Conservation (phyloP, 805 yeast species). For the Cyberlindnera suaveolens region DNA sequence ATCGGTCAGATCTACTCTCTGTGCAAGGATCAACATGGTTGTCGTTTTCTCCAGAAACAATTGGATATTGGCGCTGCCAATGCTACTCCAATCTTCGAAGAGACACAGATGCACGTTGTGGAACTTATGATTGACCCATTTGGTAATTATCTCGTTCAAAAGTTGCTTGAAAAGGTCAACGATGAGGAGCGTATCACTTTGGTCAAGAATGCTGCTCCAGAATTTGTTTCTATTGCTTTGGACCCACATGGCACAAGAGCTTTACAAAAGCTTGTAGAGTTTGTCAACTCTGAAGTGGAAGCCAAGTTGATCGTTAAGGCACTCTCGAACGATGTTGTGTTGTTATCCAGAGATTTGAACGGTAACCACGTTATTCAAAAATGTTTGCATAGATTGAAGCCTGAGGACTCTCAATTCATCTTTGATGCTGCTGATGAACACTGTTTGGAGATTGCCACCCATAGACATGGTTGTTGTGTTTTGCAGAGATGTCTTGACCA, state of each 20-base stretch:
- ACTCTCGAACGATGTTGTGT: conserved; percentile 65
- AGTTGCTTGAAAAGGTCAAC: conserved; percentile 71
- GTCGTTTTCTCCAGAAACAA: conserved; percentile 85
- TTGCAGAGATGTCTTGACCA: conserved; percentile 91
- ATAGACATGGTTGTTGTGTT: conserved; percentile 97
- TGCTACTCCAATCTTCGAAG: conserved; percentile 72
- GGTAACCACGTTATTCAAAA: conserved; percentile 97
- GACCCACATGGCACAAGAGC: conserved; percentile 98
- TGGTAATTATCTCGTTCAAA: conserved; percentile 94
- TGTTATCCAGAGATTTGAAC: conserved; percentile 80
- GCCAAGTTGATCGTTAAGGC: conserved; percentile 54
- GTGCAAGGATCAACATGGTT: conserved; percentile 96
- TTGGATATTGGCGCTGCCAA: conserved; percentile 61
- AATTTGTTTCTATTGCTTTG: conserved; percentile 72
- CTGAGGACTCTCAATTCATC: conserved; percentile 77
- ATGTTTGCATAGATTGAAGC: conserved; percentile 66
- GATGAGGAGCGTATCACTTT: conserved; percentile 63
- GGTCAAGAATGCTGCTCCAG: conserved; percentile 66
- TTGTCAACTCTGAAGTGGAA: conserved; percentile 67
- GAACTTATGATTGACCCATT: conserved; percentile 94
- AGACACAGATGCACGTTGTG: conserved; percentile 68
- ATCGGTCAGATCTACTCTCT: conserved; percentile 68
- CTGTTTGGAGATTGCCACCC: conserved; percentile 82
- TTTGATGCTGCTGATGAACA: conserved; percentile 76
- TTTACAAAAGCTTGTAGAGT: conserved; percentile 85